A percentile compares a stretch with the other conserved stretches of the same genome.
phyloP scores from a whole-genome alignment of 2,329 filamentous ascomycete genomes.

The Pseudogymnoascus sp. region DNA sequence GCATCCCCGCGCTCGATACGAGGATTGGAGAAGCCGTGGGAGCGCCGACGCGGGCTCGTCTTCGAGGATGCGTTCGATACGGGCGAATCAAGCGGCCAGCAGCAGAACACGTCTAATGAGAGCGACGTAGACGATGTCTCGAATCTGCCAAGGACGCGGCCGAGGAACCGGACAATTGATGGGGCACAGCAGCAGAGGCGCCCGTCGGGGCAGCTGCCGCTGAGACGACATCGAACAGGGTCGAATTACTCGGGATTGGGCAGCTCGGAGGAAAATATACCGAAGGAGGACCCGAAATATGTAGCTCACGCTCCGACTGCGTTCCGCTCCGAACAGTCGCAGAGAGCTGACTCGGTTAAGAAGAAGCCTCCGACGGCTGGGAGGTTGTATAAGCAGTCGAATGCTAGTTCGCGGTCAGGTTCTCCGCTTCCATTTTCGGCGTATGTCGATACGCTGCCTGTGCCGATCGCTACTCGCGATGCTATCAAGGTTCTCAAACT shows the following conservation, averaged over 20 bases:
- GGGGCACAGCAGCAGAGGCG: conserved; percentile 39
- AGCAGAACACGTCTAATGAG: background rate
- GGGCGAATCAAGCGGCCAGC: conserved; percentile 16
- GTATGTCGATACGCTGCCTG: conserved; percentile 51
- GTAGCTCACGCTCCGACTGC: conserved; percentile 30
- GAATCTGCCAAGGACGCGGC: background rate
- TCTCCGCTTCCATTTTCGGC: conserved; percentile 27
- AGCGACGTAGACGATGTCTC: background rate
- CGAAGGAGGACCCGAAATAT: conserved; percentile 22
- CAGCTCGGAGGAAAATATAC: background rate
- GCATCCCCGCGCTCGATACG: conserved; percentile 42
- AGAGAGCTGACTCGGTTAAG: background rate
- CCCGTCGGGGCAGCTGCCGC: background rate
- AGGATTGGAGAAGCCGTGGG: conserved; percentile 32
- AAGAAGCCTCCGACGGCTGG: background rate
- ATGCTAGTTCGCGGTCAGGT: background rate
- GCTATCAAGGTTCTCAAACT: conserved; percentile 64
- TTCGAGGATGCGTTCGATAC: conserved; percentile 52
- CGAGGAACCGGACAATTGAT: conserved; percentile 44
- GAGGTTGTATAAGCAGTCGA: background rate
- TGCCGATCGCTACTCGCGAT: conserved; percentile 56
- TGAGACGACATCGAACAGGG: background rate
- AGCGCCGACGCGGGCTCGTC: conserved; percentile 49
- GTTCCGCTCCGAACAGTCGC: background rate
- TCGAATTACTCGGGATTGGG: background rate